Base-by-base conservation (phyloP, 768 basidiomycete genomes). In the Phaeotremella skinneri region DNA sequence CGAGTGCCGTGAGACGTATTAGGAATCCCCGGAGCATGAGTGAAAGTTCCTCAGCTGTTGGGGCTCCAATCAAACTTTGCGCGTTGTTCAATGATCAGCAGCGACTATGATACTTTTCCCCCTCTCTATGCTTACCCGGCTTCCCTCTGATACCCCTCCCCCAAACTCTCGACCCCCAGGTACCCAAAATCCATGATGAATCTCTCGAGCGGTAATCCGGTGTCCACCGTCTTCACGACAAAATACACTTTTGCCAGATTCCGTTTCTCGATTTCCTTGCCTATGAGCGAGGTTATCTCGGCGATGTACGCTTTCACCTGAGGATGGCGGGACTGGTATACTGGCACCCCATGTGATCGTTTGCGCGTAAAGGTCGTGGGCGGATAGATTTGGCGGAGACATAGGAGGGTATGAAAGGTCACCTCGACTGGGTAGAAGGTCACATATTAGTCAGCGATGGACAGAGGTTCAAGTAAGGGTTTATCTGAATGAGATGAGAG, bases 321-420 rank as follows among this genome's bases (percentile, higher is more conserved):
- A 1, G 92, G 91, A 73, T 93, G 90, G n/a, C 92, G 75, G 2
- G 90, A 91, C 78, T 96, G 91, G 72, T 85, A 97, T 9, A 94
- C 90, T 0, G 90, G 88, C 0, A 87, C 87, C 59, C 90, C 85
- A 75, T 92, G 96, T 74, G 91, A 92, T 79, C 88, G 88, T 56
- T 89, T 82, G 41, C 91, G 83, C 37, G 88, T 82, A 73, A 98
- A 98, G 20, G 96, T 81, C 55, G 89, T 89, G 42, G 87, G 81
- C 0, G 93, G 94, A 69, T 97, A 98, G 50, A 98, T 82, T 65
- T 89, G 87, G 20, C 94, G 86, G 27, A 91, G 85, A 70, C 90
- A 96, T 4, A 98, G 83, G 61, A 98, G 90, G 2, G 87, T 87
- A 72, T 97, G 93, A 59, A 96, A 86, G 9, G 90, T 89, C 29